phyloP scores from a whole-genome alignment of 176 grass and related monocot species.

The Juncus effusus region DNA sequence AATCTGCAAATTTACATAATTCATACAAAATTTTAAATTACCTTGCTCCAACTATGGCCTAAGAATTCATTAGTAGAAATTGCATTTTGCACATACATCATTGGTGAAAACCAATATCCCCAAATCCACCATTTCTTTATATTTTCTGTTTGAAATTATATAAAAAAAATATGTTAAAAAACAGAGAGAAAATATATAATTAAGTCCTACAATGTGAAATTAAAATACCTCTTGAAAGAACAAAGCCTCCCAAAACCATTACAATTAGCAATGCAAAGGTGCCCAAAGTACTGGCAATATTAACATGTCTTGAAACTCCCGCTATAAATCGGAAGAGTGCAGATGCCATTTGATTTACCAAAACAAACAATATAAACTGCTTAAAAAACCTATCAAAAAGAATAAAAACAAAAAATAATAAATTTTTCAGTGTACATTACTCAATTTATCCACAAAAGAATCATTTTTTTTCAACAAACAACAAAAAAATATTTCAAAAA shows the following conservation, averaged over 20 bases:
- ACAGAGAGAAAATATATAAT: background rate
- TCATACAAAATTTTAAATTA: background rate
- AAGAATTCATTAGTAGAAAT: slow-evolving; percentile 34
- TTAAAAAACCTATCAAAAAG: slow-evolving; percentile 4
- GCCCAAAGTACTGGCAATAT: slow-evolving; percentile 25
- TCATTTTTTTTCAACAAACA: slow-evolving; percentile 10
- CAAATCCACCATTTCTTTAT: slow-evolving; percentile 46
- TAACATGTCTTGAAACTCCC: slow-evolving; percentile 30
- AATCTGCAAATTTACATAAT: background rate
- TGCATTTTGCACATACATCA: slow-evolving; percentile 45
- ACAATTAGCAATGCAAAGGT: slow-evolving; percentile 24
- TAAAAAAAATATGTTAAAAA: slow-evolving; percentile 8
- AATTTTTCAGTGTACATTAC: slow-evolving; percentile 8
- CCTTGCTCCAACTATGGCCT: slow-evolving; percentile 29
- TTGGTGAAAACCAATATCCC: slow-evolving; percentile 37
- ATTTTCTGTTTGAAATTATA: slow-evolving; percentile 27
- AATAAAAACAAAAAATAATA: slow-evolving; percentile 2
- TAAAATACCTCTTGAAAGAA: slow-evolving; percentile 32
- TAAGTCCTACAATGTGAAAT: background rate
- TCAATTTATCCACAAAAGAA: slow-evolving; percentile 23
- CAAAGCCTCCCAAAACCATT: slow-evolving; percentile 36
- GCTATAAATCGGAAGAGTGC: slow-evolving; percentile 37
- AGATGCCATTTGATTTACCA: slow-evolving; percentile 36
- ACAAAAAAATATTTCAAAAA: slow-evolving; percentile 7
- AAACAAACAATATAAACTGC: background rate